Conservation (phyloP, 495 filamentous ascomycete genomes). For the Rostrohypoxylon terebratum region DNA sequence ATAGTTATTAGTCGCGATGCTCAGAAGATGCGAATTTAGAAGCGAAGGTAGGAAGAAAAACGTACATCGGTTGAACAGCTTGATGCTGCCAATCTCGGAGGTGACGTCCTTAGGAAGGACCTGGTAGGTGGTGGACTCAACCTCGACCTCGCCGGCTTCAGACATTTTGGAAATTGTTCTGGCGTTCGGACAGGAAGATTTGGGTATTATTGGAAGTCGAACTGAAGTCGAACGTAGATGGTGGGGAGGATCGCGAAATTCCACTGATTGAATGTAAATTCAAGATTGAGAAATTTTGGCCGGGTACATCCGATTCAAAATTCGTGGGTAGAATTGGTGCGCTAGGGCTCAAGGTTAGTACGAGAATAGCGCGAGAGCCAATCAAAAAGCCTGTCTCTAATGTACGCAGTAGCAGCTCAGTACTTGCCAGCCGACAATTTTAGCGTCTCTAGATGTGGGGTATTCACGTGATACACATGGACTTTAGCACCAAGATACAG, state of each 20-base stretch:
- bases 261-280: constrained; percentile 37
- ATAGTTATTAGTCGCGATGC: constrained; percentile 46
- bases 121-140: constrained; percentile 78
- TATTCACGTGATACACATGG: not conserved
- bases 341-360: constrained; percentile 48
- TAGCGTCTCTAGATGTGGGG: constrained; percentile 1
- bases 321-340: constrained; percentile 51
- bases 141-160: constrained; percentile 95
- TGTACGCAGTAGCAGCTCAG: constrained; percentile 8
- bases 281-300: constrained; percentile 49
- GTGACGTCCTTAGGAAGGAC: constrained; percentile 96
- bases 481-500: not conserved
- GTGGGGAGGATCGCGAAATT: constrained; percentile 54
- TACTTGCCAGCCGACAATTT: constrained; percentile 18
- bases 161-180: constrained; percentile 77
- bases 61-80: constrained; percentile 84
- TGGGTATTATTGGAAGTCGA: constrained; percentile 35
- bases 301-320: constrained; percentile 49
- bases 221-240: constrained; percentile 47
- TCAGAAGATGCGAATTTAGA: not conserved
- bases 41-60: constrained; percentile 15
- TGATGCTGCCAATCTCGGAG: constrained; percentile 89
- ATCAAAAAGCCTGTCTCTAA: not conserved
- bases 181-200: constrained; percentile 35
- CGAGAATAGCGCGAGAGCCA: constrained; percentile 41